Percentiles rank a stretch among this genome's conserved stretches.
phyloP scores from a whole-genome alignment of 768 basidiomycete species.

The Suillus weaverae region DNA sequence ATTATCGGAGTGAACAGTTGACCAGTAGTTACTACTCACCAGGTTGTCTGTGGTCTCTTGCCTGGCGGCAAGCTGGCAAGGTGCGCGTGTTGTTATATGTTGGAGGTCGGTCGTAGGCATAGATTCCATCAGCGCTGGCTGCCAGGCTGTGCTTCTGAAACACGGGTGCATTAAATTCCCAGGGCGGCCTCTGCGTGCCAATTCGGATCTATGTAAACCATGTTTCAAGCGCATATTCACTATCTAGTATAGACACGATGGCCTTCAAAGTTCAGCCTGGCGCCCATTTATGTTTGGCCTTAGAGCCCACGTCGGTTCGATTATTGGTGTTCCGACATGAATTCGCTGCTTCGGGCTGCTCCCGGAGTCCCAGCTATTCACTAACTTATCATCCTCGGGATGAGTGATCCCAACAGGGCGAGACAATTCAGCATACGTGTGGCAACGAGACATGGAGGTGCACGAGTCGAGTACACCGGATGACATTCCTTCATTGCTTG shows the following conservation, averaged over 20 bases:
- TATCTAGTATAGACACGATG: no score
- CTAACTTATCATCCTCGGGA: no score
- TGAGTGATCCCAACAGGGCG: background rate
- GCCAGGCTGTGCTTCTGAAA: no score
- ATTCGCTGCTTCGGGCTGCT: no score
- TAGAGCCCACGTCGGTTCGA: background rate
- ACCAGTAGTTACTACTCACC: background rate
- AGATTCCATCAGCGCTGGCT: background rate
- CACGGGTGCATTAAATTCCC: no score
- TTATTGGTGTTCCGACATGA: background rate
- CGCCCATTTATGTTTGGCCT: background rate
- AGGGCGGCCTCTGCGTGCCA: no score
- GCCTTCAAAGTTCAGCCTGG: no score
- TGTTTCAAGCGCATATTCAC: no score
- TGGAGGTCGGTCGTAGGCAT: background rate
- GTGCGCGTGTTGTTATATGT: background rate
- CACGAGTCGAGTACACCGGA: background rate
- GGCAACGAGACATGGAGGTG: background rate
- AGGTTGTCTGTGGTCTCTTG: background rate
- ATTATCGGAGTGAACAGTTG: background rate
- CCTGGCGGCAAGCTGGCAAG: background rate
- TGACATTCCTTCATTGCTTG: background rate
- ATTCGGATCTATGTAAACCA: no score
- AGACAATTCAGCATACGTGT: background rate
- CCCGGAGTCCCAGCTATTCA: no score